Evolutionary conservation across 768 basidiomycete genomes (phyloP), one percentile per base, ranked within the genome.

Genomic region (Mycena amicta): DNA sequence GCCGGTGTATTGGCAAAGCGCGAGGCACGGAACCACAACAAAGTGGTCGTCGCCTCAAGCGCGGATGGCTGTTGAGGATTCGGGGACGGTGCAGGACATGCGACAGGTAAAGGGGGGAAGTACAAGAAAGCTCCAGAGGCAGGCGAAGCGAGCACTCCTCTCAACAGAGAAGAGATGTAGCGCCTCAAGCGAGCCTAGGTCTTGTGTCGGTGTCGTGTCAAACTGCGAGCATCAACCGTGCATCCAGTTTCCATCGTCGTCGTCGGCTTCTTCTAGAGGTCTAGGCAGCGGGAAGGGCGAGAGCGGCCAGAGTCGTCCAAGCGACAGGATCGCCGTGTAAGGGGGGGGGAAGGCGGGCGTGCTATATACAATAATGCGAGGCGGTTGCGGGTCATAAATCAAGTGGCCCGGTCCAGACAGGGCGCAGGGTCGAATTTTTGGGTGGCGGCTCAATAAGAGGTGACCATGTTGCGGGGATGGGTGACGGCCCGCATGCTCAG

Each of bases 401-500:
- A 61, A 54, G 61, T 54, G 49, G 56, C 52, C 62, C 65, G 60
- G 66, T 65, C 66, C 62, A 56, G 59, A 59, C 65, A 64, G 68
- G 66, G 59, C 46, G 41, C 13, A 74, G 75, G n/a, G n/a, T 79
- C 77, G 76, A 69, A 74, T 71, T 61, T 79, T 63, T 63, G 57
- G 50, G 45, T 64, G 70, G 71, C 61, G 33, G 68, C 67, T 84
- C 77, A 85, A 72, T 80, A 79, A 55, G 67, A 66, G 50, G 76
- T 37, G 66, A 81, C 71, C 53, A 83, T 80, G 56, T 83, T 64
- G 60, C 84, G 84, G 66, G 84, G 75, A 65, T 89, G 89, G 73
- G 88, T 87, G 43, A 89, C 88, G 57, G 89, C 88, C 72, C 86
- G 84, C 71, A 93, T 85, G 89, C 92, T 93, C 72, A 94, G 81